Conservation (phyloP, 2,329 filamentous ascomycete species). For the Pseudopyricularia javanii region DNA sequence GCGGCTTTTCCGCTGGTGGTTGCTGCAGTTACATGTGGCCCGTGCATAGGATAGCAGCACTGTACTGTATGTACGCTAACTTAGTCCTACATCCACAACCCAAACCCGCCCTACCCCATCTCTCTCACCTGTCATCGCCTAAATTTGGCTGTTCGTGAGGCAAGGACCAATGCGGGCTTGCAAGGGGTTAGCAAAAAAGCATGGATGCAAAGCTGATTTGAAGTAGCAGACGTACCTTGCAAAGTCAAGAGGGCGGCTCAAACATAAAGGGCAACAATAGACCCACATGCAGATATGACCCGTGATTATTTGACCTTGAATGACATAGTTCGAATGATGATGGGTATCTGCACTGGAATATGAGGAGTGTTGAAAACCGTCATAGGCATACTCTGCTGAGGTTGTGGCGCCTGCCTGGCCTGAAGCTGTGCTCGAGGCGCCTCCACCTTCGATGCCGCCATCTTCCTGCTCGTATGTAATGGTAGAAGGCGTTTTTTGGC, state of each 20-base stretch:
- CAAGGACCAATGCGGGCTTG: neutral
- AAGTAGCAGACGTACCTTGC: neutral
- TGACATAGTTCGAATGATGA: neutral
- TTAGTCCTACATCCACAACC: too few relatives aligned
- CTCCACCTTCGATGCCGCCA: too few relatives aligned
- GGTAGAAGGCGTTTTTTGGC: neutral
- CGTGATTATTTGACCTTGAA: neutral
- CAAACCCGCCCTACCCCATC: neutral
- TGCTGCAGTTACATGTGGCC: too few relatives aligned
- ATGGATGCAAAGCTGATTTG: neutral
- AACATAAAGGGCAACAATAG: neutral
- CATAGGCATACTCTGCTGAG: neutral
- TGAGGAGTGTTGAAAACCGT: neutral
- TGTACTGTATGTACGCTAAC: neutral
- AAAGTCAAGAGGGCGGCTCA: neutral
- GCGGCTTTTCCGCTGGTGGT: too few relatives aligned
- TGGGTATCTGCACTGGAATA: neutral
- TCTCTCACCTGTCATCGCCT: neutral
- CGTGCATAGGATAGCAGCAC: too few relatives aligned
- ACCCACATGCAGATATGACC: neutral
- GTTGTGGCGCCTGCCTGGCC: neutral
- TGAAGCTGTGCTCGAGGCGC: neutral
- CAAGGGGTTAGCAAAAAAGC: neutral
- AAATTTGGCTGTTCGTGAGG: neutral
- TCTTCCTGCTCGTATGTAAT: neutral